Evolutionary conservation across 768 basidiomycete species (phyloP).

Genomic region (Dentipellis sp.): DNA sequence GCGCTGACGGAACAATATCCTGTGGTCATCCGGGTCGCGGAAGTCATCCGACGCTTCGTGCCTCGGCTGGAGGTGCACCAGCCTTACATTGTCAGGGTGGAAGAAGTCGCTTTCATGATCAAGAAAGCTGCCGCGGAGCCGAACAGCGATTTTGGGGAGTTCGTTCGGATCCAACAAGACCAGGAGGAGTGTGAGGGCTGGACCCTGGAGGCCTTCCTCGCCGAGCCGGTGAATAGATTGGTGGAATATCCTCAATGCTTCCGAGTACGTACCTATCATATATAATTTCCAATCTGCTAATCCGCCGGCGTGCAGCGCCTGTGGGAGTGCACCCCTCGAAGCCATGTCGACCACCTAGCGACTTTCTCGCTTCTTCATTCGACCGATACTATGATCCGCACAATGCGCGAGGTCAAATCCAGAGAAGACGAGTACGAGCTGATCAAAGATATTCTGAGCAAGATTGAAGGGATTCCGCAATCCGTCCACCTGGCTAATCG

Average conservation of each 20-base stretch:
- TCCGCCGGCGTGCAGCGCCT: slow-evolving; percentile 41
- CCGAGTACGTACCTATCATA: slow-evolving; percentile 39
- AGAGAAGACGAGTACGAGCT: slow-evolving; percentile 83
- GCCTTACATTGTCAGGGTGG: slow-evolving; percentile 72
- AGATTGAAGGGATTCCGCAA: slow-evolving; percentile 51
- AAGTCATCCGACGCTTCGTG: slow-evolving; percentile 50
- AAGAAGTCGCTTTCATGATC: slow-evolving; percentile 45
- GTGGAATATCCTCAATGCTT: slow-evolving; percentile 66
- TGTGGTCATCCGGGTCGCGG: slow-evolving; percentile 45
- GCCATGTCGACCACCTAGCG: slow-evolving; percentile 62
- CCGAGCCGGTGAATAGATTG: slow-evolving; percentile 69
- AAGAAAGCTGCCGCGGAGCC: slow-evolving; percentile 37
- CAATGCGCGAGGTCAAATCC: slow-evolving; percentile 77
- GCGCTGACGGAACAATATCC: slow-evolving; percentile 32
- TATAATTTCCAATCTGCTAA: neutral
- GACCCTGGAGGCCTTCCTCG: slow-evolving; percentile 56
- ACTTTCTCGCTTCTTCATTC: slow-evolving; percentile 57
- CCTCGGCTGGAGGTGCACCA: slow-evolving; percentile 74
- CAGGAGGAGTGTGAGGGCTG: slow-evolving; percentile 47
- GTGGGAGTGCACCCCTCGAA: slow-evolving; percentile 55
- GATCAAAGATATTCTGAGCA: slow-evolving; percentile 48
- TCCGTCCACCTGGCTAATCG: slow-evolving; percentile 50
- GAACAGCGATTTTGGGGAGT: slow-evolving; percentile 77
- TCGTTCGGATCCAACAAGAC: slow-evolving; percentile 59
- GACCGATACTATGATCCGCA: slow-evolving; percentile 62